Conservation (phyloP, 352 stramenopile genomes). For the Phytophthora colocasiae region DNA sequence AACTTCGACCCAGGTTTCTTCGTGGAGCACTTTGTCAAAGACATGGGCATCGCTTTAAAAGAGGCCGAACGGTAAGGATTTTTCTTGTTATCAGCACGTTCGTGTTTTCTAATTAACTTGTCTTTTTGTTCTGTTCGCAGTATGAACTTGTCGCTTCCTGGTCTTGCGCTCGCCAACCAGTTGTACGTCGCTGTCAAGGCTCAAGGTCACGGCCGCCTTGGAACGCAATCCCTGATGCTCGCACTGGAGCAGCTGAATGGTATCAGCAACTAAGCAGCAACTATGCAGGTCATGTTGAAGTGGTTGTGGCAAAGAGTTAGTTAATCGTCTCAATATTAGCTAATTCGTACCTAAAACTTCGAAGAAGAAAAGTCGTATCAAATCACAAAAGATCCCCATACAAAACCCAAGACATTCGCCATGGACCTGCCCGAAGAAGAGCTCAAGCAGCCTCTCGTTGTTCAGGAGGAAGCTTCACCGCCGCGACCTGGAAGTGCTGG, state of each 20-base stretch:
- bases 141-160: conserved; percentile 90
- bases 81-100: background rate
- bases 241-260: conserved; percentile 89
- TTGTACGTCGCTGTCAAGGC: conserved; percentile 88
- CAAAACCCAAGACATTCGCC: background rate
- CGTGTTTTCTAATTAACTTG: background rate
- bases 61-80: conserved; percentile 66
- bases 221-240: conserved; percentile 90
- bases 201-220: conserved; percentile 81
- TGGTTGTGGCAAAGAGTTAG: conserved; percentile 17
- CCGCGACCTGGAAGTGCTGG: conserved; percentile 19
- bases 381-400: conserved; percentile 32
- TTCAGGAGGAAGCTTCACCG: conserved; percentile 15
- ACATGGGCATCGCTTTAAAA: conserved; percentile 92
- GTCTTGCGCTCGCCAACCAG: conserved; percentile 88
- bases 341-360: conserved; percentile 27
- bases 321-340: conserved; percentile 28
- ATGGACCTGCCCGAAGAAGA: conserved; percentile 84
- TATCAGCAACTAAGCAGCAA: conserved; percentile 23
- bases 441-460: conserved; percentile 78
- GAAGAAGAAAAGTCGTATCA: conserved; percentile 39
- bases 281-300: conserved; percentile 26
- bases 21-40: conserved; percentile 92
- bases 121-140: conserved; percentile 28
- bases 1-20: conserved; percentile 93